These are phyloP conservation scores for Entomophthora muscae DNA, from an alignment of 371 early-diverging fungal genomes.

Conservation along the genomic window DNA sequence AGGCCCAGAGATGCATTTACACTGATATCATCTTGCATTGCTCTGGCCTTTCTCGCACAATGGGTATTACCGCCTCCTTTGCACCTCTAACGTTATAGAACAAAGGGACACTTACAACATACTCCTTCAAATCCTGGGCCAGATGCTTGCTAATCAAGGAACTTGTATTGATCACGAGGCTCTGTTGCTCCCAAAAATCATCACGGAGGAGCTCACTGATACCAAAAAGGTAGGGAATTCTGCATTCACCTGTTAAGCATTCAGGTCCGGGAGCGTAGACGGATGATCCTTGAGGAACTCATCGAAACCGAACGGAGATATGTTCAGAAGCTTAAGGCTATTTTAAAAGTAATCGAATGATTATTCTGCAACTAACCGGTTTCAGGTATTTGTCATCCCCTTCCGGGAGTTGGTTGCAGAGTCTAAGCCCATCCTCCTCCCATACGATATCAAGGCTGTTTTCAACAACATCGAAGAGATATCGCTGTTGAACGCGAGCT, in stretches of 20 bases:
- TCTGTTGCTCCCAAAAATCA: not conserved
- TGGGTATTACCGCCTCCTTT: not conserved
- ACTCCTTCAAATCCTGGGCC: not conserved
- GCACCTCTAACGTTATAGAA: not conserved
- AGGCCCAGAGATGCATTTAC: slow-evolving; percentile 2
- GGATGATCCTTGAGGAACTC: slow-evolving; percentile 2
- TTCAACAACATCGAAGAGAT: slow-evolving; percentile 10
- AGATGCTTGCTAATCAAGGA: not conserved
- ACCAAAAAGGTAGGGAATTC: not conserved
- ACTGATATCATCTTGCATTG: slow-evolving; percentile 1
- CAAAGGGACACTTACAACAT: slow-evolving; percentile 8
- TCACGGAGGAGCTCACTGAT: not conserved
- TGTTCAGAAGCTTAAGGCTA: slow-evolving; percentile 5
- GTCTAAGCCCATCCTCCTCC: not conserved
- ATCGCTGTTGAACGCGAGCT: not conserved
- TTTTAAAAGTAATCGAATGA: not conserved
- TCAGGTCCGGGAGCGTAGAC: slow-evolving; percentile 3
- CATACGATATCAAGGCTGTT: slow-evolving; percentile 7
- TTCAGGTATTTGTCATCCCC: slow-evolving; percentile 7
- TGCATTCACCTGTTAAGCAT: not conserved
- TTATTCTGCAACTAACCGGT: not conserved
- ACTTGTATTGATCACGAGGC: not conserved
- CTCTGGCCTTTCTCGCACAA: slow-evolving; percentile 1
- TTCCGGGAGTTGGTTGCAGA: not conserved
- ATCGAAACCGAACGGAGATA: slow-evolving; percentile 3